phyloP scores from a whole-genome alignment of 331 rosid species.

The Rhamnella rubrinervis region DNA sequence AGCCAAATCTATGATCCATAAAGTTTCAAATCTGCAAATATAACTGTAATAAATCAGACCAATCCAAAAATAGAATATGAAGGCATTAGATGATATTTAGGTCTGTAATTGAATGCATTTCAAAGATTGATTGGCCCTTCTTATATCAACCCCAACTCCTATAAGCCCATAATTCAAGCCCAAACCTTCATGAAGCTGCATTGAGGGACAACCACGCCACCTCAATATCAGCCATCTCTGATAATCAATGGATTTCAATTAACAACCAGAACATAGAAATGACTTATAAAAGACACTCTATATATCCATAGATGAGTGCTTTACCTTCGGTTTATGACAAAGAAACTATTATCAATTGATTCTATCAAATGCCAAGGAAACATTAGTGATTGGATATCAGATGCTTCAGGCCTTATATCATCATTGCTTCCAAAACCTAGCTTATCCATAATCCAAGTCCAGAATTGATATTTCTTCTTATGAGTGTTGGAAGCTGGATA shows the following conservation, averaged over 20 bases:
- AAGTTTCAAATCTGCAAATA: conserved; percentile 60
- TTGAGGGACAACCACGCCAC: too few species aligned
- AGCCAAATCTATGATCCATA: conserved; percentile 71
- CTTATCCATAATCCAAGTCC: conserved; percentile 64
- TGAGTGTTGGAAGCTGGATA: conserved; percentile 44
- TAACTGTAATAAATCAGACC: conserved; percentile 9
- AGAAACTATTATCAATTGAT: conserved; percentile 53
- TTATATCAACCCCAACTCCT: too few species aligned
- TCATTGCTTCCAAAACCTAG: conserved; percentile 51
- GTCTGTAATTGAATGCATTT: neutral
- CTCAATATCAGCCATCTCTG: too few species aligned
- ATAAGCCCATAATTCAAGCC: too few species aligned
- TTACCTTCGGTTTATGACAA: conserved; percentile 73
- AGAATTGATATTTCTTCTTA: conserved; percentile 45
- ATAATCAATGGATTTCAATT: too few species aligned
- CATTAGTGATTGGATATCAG: conserved; percentile 46
- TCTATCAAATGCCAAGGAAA: conserved; percentile 90
- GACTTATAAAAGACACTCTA: neutral
- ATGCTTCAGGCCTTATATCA: conserved; percentile 46
- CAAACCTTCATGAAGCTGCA: neutral
- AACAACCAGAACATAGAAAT: too few species aligned
- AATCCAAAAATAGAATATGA: neutral
- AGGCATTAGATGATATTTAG: neutral
- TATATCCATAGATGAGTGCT: neutral
- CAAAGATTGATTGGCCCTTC: neutral